Conservation (phyloP, 257 asterid genomes). For the Dorcoceras hygrometricum region DNA sequence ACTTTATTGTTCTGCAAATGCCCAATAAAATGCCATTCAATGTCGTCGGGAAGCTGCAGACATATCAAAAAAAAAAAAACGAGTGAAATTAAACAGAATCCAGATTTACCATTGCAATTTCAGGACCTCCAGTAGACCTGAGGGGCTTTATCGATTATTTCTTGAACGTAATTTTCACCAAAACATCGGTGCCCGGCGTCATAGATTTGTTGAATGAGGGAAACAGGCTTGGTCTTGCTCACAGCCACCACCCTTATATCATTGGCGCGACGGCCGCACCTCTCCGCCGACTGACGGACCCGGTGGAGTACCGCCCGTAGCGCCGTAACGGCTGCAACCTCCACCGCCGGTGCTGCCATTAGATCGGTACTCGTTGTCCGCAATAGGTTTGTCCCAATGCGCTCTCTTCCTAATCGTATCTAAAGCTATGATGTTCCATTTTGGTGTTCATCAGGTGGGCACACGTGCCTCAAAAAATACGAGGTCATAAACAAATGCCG, state of each 20-base stretch:
- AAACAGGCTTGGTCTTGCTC: constrained; percentile 71
- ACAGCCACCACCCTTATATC: constrained; percentile 85
- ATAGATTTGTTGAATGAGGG: constrained; percentile 62
- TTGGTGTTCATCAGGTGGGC: too few species aligned
- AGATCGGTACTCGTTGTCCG: not conserved
- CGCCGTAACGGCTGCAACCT: constrained; percentile 59
- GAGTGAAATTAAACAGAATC: not conserved
- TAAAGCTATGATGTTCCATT: too few species aligned
- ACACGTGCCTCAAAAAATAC: too few species aligned
- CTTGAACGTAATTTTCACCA: constrained; percentile 86
- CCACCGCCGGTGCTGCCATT: constrained; percentile 79
- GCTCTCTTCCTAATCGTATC: too few species aligned
- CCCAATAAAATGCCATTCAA: constrained; percentile 82
- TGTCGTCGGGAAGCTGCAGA: constrained; percentile 74
- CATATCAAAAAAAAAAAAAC: not conserved
- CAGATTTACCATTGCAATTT: constrained; percentile 2
- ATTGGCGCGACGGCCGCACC: constrained; percentile 66
- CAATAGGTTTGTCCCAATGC: too few species aligned
- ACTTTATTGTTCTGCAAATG: constrained; percentile 91
- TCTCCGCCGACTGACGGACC: constrained; percentile 62
- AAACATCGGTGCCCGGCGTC: constrained; percentile 75
- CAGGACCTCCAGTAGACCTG: constrained; percentile 41
- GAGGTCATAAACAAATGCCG: too few species aligned
- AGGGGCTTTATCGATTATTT: constrained; percentile 77
- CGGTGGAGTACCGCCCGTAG: constrained; percentile 66